These are phyloP conservation scores for Trebouxia sp. DNA, from an alignment of 139 green algal genomes.

Conservation along the genomic window DNA sequence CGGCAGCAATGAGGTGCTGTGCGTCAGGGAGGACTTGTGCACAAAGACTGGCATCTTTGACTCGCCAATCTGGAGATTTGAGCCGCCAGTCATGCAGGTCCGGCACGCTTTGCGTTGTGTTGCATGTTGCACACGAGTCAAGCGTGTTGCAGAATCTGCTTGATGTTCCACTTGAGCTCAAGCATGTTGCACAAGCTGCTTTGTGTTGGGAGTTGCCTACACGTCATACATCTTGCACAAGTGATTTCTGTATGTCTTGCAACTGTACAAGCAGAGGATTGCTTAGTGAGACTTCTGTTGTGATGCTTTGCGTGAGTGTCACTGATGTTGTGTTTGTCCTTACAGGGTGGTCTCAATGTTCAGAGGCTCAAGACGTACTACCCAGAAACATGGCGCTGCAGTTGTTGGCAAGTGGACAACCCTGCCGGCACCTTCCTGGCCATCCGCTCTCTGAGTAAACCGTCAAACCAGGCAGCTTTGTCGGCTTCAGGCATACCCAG, in stretches of 20 bases:
- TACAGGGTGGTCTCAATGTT: constrained; percentile 31
- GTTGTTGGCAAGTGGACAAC: constrained; percentile 76
- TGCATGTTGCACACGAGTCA: neutral
- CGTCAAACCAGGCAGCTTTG: constrained; percentile 28
- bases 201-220: no score
- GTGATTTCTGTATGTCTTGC: neutral
- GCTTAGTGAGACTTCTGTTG: neutral
- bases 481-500: neutral
- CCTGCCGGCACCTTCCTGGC: constrained; percentile 61
- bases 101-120: neutral
- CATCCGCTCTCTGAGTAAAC: constrained; percentile 35
- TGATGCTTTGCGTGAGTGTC: no score
- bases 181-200: no score
- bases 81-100: constrained; percentile 38
- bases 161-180: neutral
- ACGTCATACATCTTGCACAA: no score
- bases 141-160: neutral
- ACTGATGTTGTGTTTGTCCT: neutral
- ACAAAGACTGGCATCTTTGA: constrained; percentile 44
- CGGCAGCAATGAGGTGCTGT: constrained; percentile 51
- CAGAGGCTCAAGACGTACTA: constrained; percentile 56
- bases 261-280: neutral
- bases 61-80: constrained; percentile 66
- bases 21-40: constrained; percentile 65
- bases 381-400: constrained; percentile 67